phyloP scores from a whole-genome alignment of 176 grass and related monocot genomes.

The Carex pumila region DNA sequence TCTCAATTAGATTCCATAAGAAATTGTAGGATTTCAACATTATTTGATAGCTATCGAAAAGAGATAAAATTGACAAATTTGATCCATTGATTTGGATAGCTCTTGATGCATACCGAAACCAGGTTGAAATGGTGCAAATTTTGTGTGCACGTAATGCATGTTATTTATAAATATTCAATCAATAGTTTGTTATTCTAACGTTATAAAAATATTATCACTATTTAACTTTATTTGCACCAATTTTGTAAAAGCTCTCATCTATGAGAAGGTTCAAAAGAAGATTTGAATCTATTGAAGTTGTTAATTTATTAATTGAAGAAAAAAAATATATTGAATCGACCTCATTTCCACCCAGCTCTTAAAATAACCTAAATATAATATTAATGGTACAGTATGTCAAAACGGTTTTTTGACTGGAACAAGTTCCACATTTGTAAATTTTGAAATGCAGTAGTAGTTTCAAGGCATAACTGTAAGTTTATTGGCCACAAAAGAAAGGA shows the following conservation, averaged over 20 bases:
- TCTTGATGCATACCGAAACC: neutral
- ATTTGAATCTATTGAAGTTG: neutral
- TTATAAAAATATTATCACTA: neutral
- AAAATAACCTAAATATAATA: neutral
- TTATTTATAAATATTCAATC: no score
- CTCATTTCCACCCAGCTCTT: no score
- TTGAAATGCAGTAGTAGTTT: neutral
- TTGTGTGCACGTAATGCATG: no score
- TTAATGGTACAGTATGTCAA: neutral
- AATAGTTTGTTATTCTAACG: neutral
- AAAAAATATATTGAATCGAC: no score
- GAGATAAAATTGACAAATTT: neutral
- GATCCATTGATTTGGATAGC: neutral
- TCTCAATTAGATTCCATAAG: no score
- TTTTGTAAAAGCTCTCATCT: neutral
- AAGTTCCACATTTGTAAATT: neutral
- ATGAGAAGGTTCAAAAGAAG: neutral
- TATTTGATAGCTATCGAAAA: neutral
- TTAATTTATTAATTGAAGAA: neutral
- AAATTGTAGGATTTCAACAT: no score
- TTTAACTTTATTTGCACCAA: neutral
- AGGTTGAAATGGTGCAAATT: no score
- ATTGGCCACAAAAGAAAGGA: neutral
- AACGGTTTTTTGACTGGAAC: neutral
- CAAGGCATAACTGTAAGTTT: neutral